A percentile compares a stretch with the other conserved stretches of the same genome.
Conservation (phyloP, 192 early-diverging fungal genomes). For the Allomyces javanicus region DNA sequence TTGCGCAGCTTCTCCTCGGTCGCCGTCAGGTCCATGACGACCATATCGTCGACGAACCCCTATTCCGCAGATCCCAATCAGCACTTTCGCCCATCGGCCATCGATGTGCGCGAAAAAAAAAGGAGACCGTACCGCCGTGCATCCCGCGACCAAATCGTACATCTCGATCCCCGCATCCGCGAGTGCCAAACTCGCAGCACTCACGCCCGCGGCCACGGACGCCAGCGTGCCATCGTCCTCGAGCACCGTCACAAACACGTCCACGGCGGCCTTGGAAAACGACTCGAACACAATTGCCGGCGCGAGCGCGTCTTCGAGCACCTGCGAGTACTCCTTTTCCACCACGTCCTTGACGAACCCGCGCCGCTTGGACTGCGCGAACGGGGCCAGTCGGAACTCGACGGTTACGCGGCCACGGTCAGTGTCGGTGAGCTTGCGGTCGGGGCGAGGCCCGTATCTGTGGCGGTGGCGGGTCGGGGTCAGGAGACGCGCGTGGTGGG, state of each 20-base stretch:
- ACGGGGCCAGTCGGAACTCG: constrained; percentile 60
- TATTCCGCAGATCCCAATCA: constrained; percentile 5
- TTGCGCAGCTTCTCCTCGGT: constrained; percentile 35
- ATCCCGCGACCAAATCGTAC: constrained; percentile 56
- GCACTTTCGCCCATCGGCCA: background rate
- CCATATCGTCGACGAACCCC: constrained; percentile 6
- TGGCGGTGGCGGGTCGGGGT: background rate
- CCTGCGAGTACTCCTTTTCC: constrained; percentile 42
- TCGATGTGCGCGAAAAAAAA: constrained; percentile 4
- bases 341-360: constrained; percentile 27
- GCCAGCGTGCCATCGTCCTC: constrained; percentile 46
- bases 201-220: constrained; percentile 39
- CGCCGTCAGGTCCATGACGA: constrained; percentile 30
- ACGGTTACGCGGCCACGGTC: constrained; percentile 39
- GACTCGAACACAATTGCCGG: constrained; percentile 52
- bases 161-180: constrained; percentile 77
- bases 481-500: background rate
- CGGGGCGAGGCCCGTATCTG: constrained; percentile 52
- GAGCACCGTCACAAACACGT: constrained; percentile 45
- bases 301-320: constrained; percentile 38
- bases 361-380: constrained; percentile 39
- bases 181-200: constrained; percentile 43
- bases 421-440: constrained; percentile 25
- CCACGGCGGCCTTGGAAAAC: constrained; percentile 53
- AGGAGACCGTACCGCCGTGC: constrained; percentile 31